Conservation (phyloP, 2,329 filamentous ascomycete genomes). For the Juglanconis sp. region DNA sequence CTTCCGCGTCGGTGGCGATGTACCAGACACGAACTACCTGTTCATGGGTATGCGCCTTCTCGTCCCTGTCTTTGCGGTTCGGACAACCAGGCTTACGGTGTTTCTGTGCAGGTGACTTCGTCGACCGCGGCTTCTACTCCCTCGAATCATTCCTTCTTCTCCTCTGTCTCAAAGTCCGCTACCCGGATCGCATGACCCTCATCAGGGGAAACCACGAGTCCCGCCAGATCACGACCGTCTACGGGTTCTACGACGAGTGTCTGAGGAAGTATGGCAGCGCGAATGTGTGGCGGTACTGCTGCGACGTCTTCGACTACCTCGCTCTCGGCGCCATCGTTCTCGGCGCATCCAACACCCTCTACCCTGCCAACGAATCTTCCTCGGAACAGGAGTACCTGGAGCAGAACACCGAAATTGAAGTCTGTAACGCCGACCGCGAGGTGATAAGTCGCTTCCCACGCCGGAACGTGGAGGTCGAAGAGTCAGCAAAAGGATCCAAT, state of each 20-base stretch:
- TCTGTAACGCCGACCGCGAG: slow-evolving; percentile 79
- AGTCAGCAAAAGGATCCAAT: slow-evolving; percentile 24
- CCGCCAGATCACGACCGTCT: slow-evolving; percentile 93
- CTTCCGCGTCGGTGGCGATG: slow-evolving; percentile 88
- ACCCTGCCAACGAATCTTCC: slow-evolving; percentile 45
- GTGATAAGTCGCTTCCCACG: slow-evolving; percentile 71
- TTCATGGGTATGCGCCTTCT: slow-evolving; percentile 73
- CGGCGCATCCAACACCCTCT: slow-evolving; percentile 71
- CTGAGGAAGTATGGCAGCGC: slow-evolving; percentile 93
- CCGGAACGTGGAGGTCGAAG: slow-evolving; percentile 26
- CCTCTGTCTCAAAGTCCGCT: slow-evolving; percentile 93
- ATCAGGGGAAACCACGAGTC: slow-evolving; percentile 96
- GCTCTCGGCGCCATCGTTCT: slow-evolving; percentile 85
- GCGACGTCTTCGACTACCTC: slow-evolving; percentile 96
- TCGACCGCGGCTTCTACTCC: slow-evolving; percentile 96
- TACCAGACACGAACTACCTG: slow-evolving; percentile 92
- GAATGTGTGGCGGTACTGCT: slow-evolving; percentile 96
- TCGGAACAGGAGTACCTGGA: slow-evolving; percentile 50
- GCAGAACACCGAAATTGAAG: slow-evolving; percentile 85
- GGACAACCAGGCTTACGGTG: neutral
- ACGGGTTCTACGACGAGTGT: slow-evolving; percentile 98
- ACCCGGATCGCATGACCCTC: slow-evolving; percentile 93
- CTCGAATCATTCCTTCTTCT: slow-evolving; percentile 95
- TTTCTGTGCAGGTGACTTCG: slow-evolving; percentile 71
- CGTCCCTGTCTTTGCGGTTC: neutral